Conservation (phyloP, 2,329 filamentous ascomycete genomes). For the Fusarium luffae region DNA sequence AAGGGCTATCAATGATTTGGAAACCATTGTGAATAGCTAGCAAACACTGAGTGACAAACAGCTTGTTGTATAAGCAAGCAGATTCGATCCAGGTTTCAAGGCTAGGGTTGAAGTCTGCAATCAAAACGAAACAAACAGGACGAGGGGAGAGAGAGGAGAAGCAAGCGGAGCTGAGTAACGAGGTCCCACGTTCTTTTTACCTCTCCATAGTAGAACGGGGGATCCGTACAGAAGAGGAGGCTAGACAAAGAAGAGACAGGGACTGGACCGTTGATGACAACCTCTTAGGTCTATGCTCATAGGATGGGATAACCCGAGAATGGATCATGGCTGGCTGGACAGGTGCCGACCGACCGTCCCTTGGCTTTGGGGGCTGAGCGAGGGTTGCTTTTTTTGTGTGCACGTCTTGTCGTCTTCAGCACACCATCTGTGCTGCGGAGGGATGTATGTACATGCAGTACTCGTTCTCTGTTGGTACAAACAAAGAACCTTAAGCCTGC, state of each 20-base stretch:
- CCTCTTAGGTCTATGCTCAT: slow-evolving; percentile 16
- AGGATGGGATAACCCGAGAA: not conserved
- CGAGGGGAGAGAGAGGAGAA: slow-evolving; percentile 11
- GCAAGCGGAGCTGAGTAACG: slow-evolving; percentile 39
- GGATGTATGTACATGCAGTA: slow-evolving; percentile 21
- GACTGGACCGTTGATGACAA: slow-evolving; percentile 24
- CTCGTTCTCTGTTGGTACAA: slow-evolving; percentile 28
- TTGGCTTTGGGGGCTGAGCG: slow-evolving; percentile 36
- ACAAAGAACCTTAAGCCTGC: slow-evolving; percentile 22
- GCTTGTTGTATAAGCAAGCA: slow-evolving; percentile 22
- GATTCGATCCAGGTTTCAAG: slow-evolving; percentile 1
- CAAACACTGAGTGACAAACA: slow-evolving; percentile 10
- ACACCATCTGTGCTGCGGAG: slow-evolving; percentile 4
- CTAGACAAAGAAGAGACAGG: slow-evolving; percentile 35
- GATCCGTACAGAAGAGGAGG: slow-evolving; percentile 12
- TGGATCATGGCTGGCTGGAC: slow-evolving; percentile 1
- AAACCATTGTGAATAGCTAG: slow-evolving; percentile 33
- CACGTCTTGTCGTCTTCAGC: not conserved
- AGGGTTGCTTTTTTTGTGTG: slow-evolving; percentile 9
- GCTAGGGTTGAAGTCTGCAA: not conserved
- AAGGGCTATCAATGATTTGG: slow-evolving; percentile 31
- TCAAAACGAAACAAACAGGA: slow-evolving; percentile 10
- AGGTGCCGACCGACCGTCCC: not conserved
- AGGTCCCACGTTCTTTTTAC: slow-evolving; percentile 29
- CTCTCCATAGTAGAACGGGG: slow-evolving; percentile 6